A percentile compares a stretch with the other conserved stretches of the same genome.
phyloP scores from a whole-genome alignment of 805 yeast genomes.

The Candida golubevii region DNA sequence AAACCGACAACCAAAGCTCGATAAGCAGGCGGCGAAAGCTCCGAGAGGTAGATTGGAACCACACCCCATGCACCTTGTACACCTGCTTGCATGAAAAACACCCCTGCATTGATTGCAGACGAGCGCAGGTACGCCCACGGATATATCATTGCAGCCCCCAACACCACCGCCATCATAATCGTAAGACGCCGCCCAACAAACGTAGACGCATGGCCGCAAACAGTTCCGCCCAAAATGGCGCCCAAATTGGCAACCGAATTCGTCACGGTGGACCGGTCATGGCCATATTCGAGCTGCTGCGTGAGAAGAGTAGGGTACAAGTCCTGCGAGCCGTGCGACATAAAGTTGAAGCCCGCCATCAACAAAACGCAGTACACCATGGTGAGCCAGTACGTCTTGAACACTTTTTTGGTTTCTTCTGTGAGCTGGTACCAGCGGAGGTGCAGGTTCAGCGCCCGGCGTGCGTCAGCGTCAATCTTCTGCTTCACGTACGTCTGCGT shows the following conservation, averaged over 20 bases:
- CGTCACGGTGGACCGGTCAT: slow-evolving; percentile 35
- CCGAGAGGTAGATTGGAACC: slow-evolving; percentile 61
- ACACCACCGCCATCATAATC: slow-evolving; percentile 27
- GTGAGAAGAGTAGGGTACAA: slow-evolving; percentile 39
- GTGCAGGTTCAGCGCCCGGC: slow-evolving; percentile 6
- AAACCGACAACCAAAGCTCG: slow-evolving; percentile 24
- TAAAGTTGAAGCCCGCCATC: slow-evolving; percentile 40
- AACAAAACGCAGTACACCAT: slow-evolving; percentile 51
- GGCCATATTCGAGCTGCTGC: slow-evolving; percentile 29
- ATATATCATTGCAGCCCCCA: slow-evolving; percentile 39
- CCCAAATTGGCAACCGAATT: slow-evolving; percentile 40
- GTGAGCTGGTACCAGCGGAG: slow-evolving; percentile 11
- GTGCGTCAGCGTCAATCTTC: slow-evolving; percentile 9
- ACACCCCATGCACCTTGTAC: slow-evolving; percentile 78
- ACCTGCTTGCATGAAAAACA: slow-evolving; percentile 58
- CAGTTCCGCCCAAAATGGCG: slow-evolving; percentile 38
- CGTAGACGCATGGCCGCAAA: slow-evolving; percentile 42
- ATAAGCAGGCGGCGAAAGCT: slow-evolving; percentile 40
- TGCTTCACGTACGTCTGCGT: slow-evolving; percentile 46
- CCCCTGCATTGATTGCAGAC: slow-evolving; percentile 52
- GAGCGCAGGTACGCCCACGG: slow-evolving; percentile 24
- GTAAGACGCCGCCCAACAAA: slow-evolving; percentile 36
- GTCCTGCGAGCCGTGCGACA: slow-evolving; percentile 42
- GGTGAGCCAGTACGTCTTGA: slow-evolving; percentile 56
- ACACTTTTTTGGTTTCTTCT: slow-evolving; percentile 17